Percentiles rank a stretch among this genome's conserved stretches.
phyloP scores from a whole-genome alignment of 306 rosid genomes.

The Dryas alaskensis region DNA sequence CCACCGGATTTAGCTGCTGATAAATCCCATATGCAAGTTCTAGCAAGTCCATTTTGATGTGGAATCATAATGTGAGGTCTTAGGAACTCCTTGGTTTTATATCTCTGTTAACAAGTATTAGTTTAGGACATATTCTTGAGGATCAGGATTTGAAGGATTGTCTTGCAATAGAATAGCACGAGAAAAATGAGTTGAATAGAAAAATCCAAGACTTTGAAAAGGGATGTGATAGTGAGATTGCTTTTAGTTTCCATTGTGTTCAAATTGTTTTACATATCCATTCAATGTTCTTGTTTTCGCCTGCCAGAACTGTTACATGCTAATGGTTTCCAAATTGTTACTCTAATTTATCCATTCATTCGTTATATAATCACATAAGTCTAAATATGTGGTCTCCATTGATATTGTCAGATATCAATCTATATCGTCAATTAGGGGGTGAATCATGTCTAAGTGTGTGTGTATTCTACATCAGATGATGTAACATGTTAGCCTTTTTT shows the following conservation, averaged over 20 bases:
- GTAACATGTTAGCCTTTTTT: neutral
- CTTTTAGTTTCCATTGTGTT: slow-evolving; percentile 6
- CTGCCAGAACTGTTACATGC: neutral
- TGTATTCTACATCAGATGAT: neutral
- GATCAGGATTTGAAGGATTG: slow-evolving; percentile 71
- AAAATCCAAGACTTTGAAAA: slow-evolving; percentile 55
- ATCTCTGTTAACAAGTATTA: neutral
- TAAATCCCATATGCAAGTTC: slow-evolving; percentile 52
- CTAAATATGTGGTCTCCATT: neutral
- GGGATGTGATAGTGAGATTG: slow-evolving; percentile 49
- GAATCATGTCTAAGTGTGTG: neutral
- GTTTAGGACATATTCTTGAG: slow-evolving; percentile 49
- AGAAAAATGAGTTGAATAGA: slow-evolving; percentile 49
- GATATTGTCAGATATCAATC: too few relatives aligned
- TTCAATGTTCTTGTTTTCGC: neutral
- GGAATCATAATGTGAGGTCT: slow-evolving; percentile 68
- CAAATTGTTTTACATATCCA: neutral
- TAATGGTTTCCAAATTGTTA: neutral
- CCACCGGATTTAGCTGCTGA: slow-evolving; percentile 52
- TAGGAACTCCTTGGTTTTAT: neutral
- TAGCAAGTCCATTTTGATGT: slow-evolving; percentile 50
- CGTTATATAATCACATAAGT: too few relatives aligned
- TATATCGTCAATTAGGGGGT: too few relatives aligned
- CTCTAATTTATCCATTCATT: too few relatives aligned
- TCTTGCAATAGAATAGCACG: slow-evolving; percentile 68